Percentiles rank a stretch among this genome's conserved stretches.
Evolutionary conservation across 345 rosid species (phyloP).

Genomic region (Turritis glabra): DNA sequence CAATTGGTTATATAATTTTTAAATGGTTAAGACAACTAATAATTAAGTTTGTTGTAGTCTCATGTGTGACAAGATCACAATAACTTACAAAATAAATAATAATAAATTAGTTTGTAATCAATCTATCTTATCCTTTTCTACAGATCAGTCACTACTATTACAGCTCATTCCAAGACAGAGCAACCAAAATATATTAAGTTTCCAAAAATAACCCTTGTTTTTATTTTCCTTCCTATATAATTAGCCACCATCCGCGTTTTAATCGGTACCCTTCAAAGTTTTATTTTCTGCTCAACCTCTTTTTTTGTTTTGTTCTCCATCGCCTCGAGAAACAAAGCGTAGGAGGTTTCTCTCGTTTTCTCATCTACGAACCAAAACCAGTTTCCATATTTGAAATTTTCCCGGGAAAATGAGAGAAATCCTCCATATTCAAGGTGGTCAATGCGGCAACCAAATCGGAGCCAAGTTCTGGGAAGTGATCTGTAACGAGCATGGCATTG

Average conservation of each 20-base stretch:
- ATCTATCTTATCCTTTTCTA: slow-evolving; percentile 21
- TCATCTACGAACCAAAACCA: slow-evolving; percentile 2
- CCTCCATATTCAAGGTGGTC: slow-evolving; percentile 88
- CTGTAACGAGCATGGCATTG: slow-evolving; percentile 87
- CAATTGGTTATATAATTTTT: not conserved
- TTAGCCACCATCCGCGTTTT: not conserved
- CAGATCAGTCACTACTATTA: slow-evolving; percentile 20
- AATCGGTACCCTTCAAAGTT: slow-evolving; percentile 18
- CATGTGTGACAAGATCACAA: slow-evolving; percentile 25
- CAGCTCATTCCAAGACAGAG: slow-evolving; percentile 25
- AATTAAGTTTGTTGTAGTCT: slow-evolving; percentile 1
- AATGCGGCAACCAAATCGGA: slow-evolving; percentile 94
- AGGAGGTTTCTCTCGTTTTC: not conserved
- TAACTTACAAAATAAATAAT: slow-evolving; percentile 2
- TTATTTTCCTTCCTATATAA: not conserved
- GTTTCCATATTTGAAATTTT: not conserved
- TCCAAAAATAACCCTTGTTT: slow-evolving; percentile 11
- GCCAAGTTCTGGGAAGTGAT: slow-evolving; percentile 97
- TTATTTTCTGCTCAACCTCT: no score
- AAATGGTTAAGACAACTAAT: slow-evolving; percentile 6
- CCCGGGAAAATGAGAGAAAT: slow-evolving; percentile 76
- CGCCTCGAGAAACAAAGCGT: slow-evolving; percentile 14
- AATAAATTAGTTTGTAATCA: not conserved
- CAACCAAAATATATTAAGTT: not conserved
- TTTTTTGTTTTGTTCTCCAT: no score